These are phyloP conservation scores for Davidsoniella neocaledoniae DNA, from an alignment of 2,329 filamentous ascomycete genomes.

Conservation along the genomic window DNA sequence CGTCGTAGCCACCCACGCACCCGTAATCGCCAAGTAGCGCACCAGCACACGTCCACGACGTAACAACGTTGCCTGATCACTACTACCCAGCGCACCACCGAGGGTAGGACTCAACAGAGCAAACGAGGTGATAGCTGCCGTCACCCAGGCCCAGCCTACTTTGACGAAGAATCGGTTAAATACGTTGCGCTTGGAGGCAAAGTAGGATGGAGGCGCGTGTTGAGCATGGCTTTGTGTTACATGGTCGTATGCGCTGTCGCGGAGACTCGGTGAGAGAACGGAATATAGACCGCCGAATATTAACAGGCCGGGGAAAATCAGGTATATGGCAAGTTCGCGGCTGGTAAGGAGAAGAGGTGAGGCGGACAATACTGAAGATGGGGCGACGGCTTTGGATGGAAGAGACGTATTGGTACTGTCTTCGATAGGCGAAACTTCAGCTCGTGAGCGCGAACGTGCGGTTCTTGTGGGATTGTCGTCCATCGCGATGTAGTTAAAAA, in stretches of 20 bases:
- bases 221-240: constrained; percentile 45
- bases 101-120: constrained; percentile 47
- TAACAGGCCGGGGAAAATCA: constrained; percentile 61
- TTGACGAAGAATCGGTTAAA: constrained; percentile 94
- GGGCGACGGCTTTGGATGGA: too few species aligned
- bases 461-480: too few species aligned
- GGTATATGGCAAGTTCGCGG: constrained; percentile 47
- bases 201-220: constrained; percentile 56
- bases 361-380: constrained; percentile 8
- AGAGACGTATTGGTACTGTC: too few species aligned
- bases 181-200: constrained; percentile 82
- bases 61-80: constrained; percentile 15
- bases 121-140: constrained; percentile 54
- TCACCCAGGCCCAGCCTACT: constrained; percentile 85
- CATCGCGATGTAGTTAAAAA: too few species aligned
- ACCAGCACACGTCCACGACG: constrained; percentile 36
- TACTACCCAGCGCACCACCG: constrained; percentile 15
- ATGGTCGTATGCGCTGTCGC: constrained; percentile 44
- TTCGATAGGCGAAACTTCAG: constrained; percentile 7
- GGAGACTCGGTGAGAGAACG: constrained; percentile 55
- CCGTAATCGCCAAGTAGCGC: constrained; percentile 57
- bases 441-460: constrained; percentile 14
- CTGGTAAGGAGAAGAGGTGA: constrained; percentile 52
- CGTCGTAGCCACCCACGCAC: constrained; percentile 71
- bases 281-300: constrained; percentile 70